Evolutionary conservation across 371 early-diverging fungal species (phyloP).

Genomic region (Mortierella sp.): DNA sequence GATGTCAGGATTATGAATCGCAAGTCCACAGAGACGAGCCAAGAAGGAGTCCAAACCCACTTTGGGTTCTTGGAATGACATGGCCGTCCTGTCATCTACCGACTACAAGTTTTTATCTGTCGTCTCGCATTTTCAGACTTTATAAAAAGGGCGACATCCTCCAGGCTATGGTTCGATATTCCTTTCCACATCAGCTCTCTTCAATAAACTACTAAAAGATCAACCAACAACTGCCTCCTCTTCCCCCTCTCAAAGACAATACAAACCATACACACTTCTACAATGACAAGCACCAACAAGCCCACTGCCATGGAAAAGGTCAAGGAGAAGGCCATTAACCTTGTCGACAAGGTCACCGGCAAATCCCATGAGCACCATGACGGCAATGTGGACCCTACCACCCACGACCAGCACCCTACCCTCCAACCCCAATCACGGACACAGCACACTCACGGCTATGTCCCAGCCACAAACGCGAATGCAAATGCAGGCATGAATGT

Average conservation of each 20-base stretch:
- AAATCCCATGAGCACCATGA: slow-evolving; percentile 14
- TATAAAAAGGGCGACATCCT: background rate
- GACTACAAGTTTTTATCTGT: too few relatives aligned
- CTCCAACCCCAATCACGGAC: background rate
- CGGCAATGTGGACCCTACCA: background rate
- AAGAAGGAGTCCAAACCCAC: too few relatives aligned
- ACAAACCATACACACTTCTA: slow-evolving; percentile 12
- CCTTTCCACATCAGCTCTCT: background rate
- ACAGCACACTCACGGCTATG: background rate
- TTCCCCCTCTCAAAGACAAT: background rate
- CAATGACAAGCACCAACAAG: slow-evolving; percentile 9
- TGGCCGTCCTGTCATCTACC: too few relatives aligned
- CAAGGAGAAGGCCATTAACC: slow-evolving; percentile 58
- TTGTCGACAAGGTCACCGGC: slow-evolving; percentile 44
- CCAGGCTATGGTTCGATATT: background rate
- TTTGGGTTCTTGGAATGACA: too few relatives aligned
- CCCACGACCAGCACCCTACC: background rate
- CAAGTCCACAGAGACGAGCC: too few relatives aligned
- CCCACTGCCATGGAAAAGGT: slow-evolving; percentile 56
- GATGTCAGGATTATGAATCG: too few relatives aligned
- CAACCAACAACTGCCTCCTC: background rate
- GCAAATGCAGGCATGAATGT: background rate
- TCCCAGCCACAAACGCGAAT: background rate
- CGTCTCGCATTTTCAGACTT: too few relatives aligned
- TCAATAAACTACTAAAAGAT: background rate